Evolutionary conservation across 257 asterid genomes (phyloP).

Genomic region (Petrea volubilis): DNA sequence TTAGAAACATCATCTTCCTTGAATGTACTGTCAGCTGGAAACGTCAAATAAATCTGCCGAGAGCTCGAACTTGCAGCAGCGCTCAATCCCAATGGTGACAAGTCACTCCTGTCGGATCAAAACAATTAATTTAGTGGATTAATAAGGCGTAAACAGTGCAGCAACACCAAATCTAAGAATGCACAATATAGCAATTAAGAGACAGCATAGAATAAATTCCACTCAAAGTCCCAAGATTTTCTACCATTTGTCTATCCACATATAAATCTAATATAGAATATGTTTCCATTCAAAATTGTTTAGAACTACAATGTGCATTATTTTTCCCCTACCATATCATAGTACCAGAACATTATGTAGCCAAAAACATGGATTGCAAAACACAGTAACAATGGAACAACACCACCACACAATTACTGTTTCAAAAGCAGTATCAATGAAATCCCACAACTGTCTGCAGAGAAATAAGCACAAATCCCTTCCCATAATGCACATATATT

Average conservation of each 20-base stretch:
- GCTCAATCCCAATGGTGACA: slow-evolving; percentile 50
- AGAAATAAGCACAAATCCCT: not conserved
- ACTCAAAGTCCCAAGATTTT: not conserved
- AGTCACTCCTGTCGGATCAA: slow-evolving; percentile 47
- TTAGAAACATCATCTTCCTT: slow-evolving; percentile 89
- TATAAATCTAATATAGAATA: not conserved
- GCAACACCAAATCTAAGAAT: slow-evolving; percentile 34
- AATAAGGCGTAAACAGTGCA: slow-evolving; percentile 36
- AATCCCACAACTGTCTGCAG: not conserved
- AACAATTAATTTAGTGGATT: slow-evolving; percentile 37
- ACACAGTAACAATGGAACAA: not conserved
- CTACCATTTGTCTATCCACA: not conserved
- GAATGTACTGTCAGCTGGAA: slow-evolving; percentile 90
- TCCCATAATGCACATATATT: not conserved
- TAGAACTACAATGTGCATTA: not conserved
- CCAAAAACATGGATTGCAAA: not conserved
- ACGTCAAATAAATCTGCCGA: slow-evolving; percentile 81
- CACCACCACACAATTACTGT: not conserved
- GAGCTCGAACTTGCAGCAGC: slow-evolving; percentile 57
- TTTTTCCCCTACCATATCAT: not conserved
- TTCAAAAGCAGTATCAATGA: not conserved
- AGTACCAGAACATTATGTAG: not conserved
- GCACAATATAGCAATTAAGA: not conserved
- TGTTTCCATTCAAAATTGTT: not conserved
- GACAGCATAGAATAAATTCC: not conserved